Evolutionary conservation across 139 green algal genomes (phyloP).

Genomic region (Chlorella sp.): DNA sequence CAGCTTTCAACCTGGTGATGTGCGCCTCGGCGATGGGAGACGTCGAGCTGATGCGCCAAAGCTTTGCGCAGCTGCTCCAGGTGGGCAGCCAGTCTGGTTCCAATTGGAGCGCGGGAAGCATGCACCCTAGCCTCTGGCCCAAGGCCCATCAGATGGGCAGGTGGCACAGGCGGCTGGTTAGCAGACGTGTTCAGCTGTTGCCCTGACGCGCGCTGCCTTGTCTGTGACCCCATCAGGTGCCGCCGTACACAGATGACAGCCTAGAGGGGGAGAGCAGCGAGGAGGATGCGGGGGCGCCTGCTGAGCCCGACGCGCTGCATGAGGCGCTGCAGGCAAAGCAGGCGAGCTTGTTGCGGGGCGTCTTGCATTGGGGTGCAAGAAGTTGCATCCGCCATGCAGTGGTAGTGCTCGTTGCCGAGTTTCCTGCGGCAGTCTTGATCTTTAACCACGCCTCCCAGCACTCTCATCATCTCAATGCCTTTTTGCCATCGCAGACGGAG

Average conservation of each 20-base stretch:
- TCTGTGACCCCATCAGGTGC: neutral
- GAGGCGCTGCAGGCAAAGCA: constrained; percentile 61
- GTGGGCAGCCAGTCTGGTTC: too few species aligned
- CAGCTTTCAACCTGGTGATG: constrained; percentile 86
- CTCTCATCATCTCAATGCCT: neutral
- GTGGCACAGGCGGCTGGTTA: too few species aligned
- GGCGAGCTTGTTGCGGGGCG: constrained; percentile 1
- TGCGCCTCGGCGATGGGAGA: constrained; percentile 81
- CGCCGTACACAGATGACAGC: constrained; percentile 7
- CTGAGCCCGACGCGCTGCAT: constrained; percentile 54
- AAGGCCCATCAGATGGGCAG: too few species aligned
- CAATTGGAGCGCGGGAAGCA: too few species aligned
- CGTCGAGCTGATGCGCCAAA: constrained; percentile 76
- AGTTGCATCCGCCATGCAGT: too few species aligned
- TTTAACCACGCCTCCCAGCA: too few species aligned
- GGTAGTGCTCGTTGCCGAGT: too few species aligned
- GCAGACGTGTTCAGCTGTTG: too few species aligned
- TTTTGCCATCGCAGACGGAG: neutral
- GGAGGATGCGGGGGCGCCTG: constrained; percentile 31
- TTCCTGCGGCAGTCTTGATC: neutral
- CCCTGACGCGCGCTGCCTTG: too few species aligned
- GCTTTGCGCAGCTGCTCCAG: constrained; percentile 71
- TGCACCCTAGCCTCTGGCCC: too few species aligned
- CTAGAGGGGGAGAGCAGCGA: constrained; percentile 31
- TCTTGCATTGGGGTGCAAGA: too few species aligned